Percentiles rank a stretch among this genome's conserved stretches.
These are phyloP conservation scores for Schizophyllum amplum DNA, from an alignment of 1,284 basidiomycete species.

Conservation along the genomic window DNA sequence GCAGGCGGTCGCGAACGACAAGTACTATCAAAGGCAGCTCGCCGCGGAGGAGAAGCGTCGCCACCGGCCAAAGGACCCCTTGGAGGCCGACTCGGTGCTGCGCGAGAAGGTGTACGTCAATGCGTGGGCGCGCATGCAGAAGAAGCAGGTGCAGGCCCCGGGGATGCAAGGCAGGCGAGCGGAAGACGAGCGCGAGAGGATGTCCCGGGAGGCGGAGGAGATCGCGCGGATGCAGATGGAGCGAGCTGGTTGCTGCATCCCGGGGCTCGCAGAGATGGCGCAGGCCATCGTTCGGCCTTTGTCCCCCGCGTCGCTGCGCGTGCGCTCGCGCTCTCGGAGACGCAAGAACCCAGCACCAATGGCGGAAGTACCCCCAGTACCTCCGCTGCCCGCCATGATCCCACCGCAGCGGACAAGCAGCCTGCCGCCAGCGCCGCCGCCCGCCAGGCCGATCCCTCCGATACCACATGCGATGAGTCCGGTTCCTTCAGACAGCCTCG, in stretches of 20 bases:
- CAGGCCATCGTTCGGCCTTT: neutral
- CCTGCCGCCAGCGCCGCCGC: neutral
- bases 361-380: neutral
- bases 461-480: neutral
- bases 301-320: neutral
- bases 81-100: neutral
- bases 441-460: neutral
- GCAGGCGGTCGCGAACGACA: neutral
- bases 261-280: neutral
- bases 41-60: neutral
- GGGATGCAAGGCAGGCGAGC: neutral
- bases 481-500: neutral
- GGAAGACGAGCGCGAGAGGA: neutral
- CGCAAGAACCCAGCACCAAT: neutral
- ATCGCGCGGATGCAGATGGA: neutral
- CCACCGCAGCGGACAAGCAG: neutral
- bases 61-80: neutral
- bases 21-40: neutral
- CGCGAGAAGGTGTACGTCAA: neutral
- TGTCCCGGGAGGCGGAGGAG: neutral
- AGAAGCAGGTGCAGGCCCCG: neutral
- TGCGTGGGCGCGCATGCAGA: neutral
- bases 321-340: neutral
- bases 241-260: neutral
- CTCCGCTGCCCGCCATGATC: neutral